Base-by-base conservation (phyloP, 495 filamentous ascomycete species). In the Annulohypoxylon bovei region DNA sequence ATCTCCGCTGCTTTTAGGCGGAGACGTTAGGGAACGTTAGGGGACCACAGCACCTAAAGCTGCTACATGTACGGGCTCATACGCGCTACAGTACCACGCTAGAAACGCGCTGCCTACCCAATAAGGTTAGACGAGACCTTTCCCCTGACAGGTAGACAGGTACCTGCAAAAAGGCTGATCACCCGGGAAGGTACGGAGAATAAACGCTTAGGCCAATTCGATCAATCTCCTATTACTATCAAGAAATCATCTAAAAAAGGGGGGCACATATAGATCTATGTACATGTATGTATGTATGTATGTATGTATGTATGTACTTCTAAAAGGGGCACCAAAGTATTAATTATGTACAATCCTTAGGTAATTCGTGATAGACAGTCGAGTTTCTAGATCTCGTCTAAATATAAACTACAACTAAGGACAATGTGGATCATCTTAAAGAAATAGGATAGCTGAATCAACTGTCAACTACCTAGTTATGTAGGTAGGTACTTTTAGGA, bases 1-100 rank as follows among this genome's bases (percentile, higher is more conserved):
- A 65, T 72, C 49, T 65, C 55, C 58, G 63, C 61, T 42, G 35
- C 46, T 49, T 58, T 53, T 25, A 50, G 18, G 25, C 14, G n/a
- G 14, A n/a, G n/a, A n/a, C n/a, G n/a, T n/a, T n/a, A n/a, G n/a
- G n/a, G n/a, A n/a, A n/a, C n/a, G n/a, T n/a, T n/a, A n/a, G n/a
- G n/a, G n/a, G 2, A 35, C 6, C 42, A 40, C 47, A 18, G 32
- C 59, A 11, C 59, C 46, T 62, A 33, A 18, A 52, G 39, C 55
- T 42, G 14, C 44, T 47, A 25, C 20, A 47, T 22, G 44, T 47
- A 47, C 12, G 44, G 44, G n/a, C n/a, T 30, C 23, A 11, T 7
- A 25, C 52, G 20, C 35, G 52, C 53, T 50, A 50, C 14, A 14
- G n/a, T n/a, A 59, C 39, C 33, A 53, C 54, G 64, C 65, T 68